Base-by-base conservation (phyloP, 2,329 filamentous ascomycete species). In the Nemania diffusa region DNA sequence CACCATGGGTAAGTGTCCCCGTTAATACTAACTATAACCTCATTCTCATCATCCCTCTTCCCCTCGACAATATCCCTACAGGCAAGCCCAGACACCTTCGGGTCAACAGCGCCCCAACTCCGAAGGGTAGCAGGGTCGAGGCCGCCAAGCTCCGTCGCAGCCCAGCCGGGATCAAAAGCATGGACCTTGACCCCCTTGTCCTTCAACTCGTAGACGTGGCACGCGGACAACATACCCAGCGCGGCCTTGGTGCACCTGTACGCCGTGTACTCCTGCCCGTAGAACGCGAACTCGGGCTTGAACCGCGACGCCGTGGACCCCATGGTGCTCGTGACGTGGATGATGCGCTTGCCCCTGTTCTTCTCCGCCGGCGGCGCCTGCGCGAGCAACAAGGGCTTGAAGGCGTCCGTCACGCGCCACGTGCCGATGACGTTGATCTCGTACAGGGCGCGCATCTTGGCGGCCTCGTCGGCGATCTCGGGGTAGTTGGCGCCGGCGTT, bases 161-260 rank as follows among this genome's bases (percentile, higher is more conserved):
- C 68, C 57, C 66, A 72, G 8, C 65, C 71, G 3, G 71, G 67
- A 7, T 72, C 67, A 22, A 69, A 72, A 4, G 69, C 71, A 24
- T 64, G 57, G 11, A 73, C 67, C 32, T 62, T 71, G 8, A 72
- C 65, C 2, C 65, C 72, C 8, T 62, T 27, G 15, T 68, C 71
- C 37, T 65, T 59, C 2, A 72, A 48, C n/a, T 72, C 71, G 40
- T 57, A 70, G 0, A 61, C 57, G 15, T 71, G 68, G 40, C 72
- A 73, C 5, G 71, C 72, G 0, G 71, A 50, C 6, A 73, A 55
- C 72, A 73, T 73, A 40, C 61, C 58, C 20, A 73, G 27, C 26
- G 69, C 72, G 2, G 71, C 69, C 48, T 73, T 73, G 6, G 65
- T 63, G 56, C 69, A 69, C 2, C 72, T 68, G 40, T 73, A 73